Conservation (phyloP, 75 land plant genomes). For the Cupressus sempervirens region DNA sequence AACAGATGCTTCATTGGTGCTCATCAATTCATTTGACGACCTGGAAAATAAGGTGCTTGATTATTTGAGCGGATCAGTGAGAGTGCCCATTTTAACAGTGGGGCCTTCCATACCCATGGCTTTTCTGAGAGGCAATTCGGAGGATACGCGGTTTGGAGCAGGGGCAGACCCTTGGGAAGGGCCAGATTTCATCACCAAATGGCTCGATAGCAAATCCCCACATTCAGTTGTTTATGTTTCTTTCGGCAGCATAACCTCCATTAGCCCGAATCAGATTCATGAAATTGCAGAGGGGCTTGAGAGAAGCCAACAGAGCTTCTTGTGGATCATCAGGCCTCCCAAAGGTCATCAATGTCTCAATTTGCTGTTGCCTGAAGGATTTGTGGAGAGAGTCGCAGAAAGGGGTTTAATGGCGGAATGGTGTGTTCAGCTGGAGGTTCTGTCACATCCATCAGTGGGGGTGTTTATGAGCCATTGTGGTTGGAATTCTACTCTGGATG, state of each 20-base stretch:
- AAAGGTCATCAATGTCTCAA: neutral
- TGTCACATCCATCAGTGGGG: too few relatives aligned
- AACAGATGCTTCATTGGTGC: neutral
- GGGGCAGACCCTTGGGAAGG: constrained; percentile 6
- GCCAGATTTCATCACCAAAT: neutral
- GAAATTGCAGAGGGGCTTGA: constrained; percentile 12
- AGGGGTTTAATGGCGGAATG: neutral
- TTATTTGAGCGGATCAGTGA: neutral
- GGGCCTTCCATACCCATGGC: neutral
- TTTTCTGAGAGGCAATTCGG: neutral
- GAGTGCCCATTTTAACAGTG: too few relatives aligned
- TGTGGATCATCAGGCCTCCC: constrained; percentile 19
- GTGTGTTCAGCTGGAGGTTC: too few relatives aligned
- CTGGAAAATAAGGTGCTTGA: neutral
- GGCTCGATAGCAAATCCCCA: constrained; percentile 11
- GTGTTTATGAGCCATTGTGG: too few relatives aligned
- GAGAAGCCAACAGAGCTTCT: constrained; percentile 4
- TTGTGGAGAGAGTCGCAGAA: neutral
- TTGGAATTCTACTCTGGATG: too few relatives aligned
- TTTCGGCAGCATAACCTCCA: constrained; percentile 10
- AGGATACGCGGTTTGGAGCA: neutral
- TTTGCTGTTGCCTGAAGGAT: neutral
- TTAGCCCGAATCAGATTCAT: neutral
- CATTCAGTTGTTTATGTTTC: constrained; percentile 11
- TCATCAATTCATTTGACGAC: neutral